A percentile compares a stretch with the other conserved stretches of the same genome.
Conservation (phyloP, 768 basidiomycete species). For the Pluteus cervinus region DNA sequence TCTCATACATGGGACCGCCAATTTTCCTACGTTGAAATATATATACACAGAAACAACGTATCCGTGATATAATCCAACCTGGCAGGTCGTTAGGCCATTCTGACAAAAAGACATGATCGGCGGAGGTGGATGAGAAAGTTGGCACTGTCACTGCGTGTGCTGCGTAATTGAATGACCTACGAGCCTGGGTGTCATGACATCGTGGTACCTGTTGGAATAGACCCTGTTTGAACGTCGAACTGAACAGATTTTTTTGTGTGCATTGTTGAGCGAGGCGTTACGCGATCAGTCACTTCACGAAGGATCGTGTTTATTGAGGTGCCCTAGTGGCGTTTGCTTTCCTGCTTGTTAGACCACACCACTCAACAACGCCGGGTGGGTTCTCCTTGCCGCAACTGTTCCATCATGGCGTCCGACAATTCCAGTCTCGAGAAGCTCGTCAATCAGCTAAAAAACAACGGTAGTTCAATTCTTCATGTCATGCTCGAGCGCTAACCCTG, state of each 20-base stretch:
- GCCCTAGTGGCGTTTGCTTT: too few relatives aligned
- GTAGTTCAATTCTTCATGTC: slow-evolving; percentile 26
- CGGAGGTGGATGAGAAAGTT: slow-evolving; percentile 1
- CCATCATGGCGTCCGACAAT: slow-evolving; percentile 48
- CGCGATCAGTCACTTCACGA: too few relatives aligned
- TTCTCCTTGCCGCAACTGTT: slow-evolving; percentile 10
- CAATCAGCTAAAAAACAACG: slow-evolving; percentile 59
- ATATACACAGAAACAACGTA: slow-evolving; percentile 70
- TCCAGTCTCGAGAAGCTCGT: slow-evolving; percentile 53
- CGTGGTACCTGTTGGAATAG: too few relatives aligned
- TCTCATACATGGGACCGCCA: not conserved
- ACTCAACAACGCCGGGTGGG: not conserved
- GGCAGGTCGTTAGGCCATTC: slow-evolving; percentile 84
- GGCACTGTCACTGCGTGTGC: not conserved
- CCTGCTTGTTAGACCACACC: too few relatives aligned
- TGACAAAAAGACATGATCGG: slow-evolving; percentile 42
- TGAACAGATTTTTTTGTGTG: too few relatives aligned
- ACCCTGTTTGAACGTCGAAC: too few relatives aligned
- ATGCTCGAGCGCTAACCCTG: slow-evolving; percentile 4
- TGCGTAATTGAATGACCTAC: slow-evolving; percentile 1
- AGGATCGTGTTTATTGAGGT: too few relatives aligned
- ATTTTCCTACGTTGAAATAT: slow-evolving; percentile 7
- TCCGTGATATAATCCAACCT: slow-evolving; percentile 80
- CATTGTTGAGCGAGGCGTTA: too few relatives aligned
- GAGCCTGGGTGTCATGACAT: slow-evolving; percentile 5